Evolutionary conservation across 768 basidiomycete genomes (phyloP).

Genomic region (Boletus rubroflammeus): DNA sequence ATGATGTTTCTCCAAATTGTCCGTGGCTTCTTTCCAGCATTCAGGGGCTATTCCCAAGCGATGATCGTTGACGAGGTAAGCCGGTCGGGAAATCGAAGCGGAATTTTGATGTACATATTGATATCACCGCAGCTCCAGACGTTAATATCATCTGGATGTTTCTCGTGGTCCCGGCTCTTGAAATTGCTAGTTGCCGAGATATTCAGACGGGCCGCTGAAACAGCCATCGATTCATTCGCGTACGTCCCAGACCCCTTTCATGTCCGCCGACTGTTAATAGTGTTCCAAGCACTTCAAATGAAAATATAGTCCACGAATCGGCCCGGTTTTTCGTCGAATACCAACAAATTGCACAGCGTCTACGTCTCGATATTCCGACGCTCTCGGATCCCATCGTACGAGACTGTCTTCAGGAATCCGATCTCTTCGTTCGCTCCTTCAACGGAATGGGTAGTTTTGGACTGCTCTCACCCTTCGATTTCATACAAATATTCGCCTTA

Average conservation of each 20-base stretch:
- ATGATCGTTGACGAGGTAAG: constrained; percentile 80
- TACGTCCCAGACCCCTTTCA: constrained; percentile 40
- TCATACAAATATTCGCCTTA: constrained; percentile 69
- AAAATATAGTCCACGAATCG: constrained; percentile 67
- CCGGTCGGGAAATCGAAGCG: constrained; percentile 12
- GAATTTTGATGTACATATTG: constrained; percentile 1
- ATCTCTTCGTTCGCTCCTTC: constrained; percentile 81
- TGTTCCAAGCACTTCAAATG: constrained; percentile 57
- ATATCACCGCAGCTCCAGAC: constrained; percentile 53
- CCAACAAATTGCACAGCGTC: constrained; percentile 72
- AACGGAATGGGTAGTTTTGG: constrained; percentile 71
- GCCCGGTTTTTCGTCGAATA: constrained; percentile 74
- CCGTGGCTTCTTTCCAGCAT: constrained; percentile 75
- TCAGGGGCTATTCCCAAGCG: constrained; percentile 83
- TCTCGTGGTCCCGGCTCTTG: constrained; percentile 64
- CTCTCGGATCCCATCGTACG: constrained; percentile 68
- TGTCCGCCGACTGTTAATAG: constrained; percentile 5
- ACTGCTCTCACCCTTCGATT: constrained; percentile 75
- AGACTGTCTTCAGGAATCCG: constrained; percentile 82
- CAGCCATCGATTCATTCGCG: constrained; percentile 68
- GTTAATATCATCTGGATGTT: constrained; percentile 64
- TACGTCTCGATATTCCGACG: constrained; percentile 76
- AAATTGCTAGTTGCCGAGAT: constrained; percentile 61
- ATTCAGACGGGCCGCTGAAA: constrained; percentile 59
- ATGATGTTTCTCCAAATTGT: constrained; percentile 69